Evolutionary conservation across 2,329 filamentous ascomycete genomes (phyloP).

Genomic region (Mollisiaceae sp.): DNA sequence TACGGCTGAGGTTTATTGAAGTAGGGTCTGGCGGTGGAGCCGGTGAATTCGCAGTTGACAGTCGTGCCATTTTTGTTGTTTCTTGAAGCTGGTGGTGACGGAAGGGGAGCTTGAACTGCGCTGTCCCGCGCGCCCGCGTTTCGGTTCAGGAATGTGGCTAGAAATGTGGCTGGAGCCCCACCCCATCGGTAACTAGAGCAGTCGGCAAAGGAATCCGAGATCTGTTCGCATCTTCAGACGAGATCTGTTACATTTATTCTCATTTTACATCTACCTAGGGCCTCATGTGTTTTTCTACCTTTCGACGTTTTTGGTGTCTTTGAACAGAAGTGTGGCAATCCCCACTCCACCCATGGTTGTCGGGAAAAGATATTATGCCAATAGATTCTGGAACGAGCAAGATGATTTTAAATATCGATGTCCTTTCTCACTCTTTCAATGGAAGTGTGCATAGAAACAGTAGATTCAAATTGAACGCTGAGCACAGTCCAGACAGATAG

Average conservation of each 20-base stretch:
- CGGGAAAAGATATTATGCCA: too few species aligned
- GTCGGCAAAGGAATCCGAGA: not conserved
- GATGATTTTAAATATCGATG: too few species aligned
- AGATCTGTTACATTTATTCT: too few species aligned
- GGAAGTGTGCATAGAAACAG: too few species aligned
- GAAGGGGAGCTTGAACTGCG: not conserved
- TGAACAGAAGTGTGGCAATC: too few species aligned
- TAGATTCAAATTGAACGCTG: not conserved
- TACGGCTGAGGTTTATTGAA: slow-evolving; percentile 59
- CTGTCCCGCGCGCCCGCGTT: not conserved
- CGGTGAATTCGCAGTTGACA: slow-evolving; percentile 29
- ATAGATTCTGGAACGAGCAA: too few species aligned
- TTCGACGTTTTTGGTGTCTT: too few species aligned
- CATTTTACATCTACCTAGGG: too few species aligned
- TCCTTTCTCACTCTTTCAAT: too few species aligned
- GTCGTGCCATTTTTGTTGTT: slow-evolving; percentile 35
- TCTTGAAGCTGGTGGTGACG: not conserved
- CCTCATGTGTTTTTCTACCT: too few species aligned
- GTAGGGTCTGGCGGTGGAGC: slow-evolving; percentile 29
- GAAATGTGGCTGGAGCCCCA: slow-evolving; percentile 12
- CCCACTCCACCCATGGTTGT: too few species aligned
- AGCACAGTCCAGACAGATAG: not conserved
- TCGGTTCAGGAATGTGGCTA: slow-evolving; percentile 3
- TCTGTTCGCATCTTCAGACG: too few species aligned
- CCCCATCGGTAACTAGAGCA: not conserved